These are phyloP conservation scores for Xylaria sp. DNA, from an alignment of 2,329 filamentous ascomycete genomes.

Conservation along the genomic window DNA sequence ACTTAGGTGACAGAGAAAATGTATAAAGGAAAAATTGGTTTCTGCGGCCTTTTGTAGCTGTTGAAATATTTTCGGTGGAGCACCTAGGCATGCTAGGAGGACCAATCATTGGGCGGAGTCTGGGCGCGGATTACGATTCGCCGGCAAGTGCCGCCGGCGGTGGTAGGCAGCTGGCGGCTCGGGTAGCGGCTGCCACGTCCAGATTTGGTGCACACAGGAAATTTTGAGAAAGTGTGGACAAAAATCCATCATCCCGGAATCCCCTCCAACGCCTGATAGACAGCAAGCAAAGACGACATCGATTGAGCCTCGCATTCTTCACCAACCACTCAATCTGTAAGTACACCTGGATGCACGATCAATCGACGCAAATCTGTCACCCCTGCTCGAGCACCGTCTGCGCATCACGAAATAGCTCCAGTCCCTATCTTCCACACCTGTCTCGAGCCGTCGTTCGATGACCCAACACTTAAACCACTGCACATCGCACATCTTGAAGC, in stretches of 20 bases:
- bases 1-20: not conserved
- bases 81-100: not conserved
- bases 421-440: not conserved
- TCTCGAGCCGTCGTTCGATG: constrained; percentile 22
- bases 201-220: constrained; percentile 42
- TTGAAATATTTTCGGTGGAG: constrained; percentile 22
- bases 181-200: constrained; percentile 30
- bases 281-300: constrained; percentile 37
- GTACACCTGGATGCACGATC: constrained; percentile 33
- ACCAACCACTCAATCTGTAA: constrained; percentile 39
- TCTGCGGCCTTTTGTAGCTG: constrained; percentile 25
- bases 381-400: constrained; percentile 4
- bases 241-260: constrained; percentile 41
- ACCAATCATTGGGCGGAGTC: constrained; percentile 11
- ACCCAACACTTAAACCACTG: constrained; percentile 4
- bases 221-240: constrained; percentile 41
- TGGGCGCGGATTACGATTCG: not conserved
- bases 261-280: constrained; percentile 39
- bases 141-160: not conserved
- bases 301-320: constrained; percentile 36
- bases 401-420: constrained; percentile 5
- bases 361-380: not conserved
- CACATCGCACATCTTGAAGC: constrained; percentile 18
- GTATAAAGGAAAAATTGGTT: not conserved
- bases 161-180: constrained; percentile 29